Percentiles rank a stretch among this genome's conserved stretches.
phyloP scores from a whole-genome alignment of 73 alveolate genomes.

The Effrenium voratum region DNA sequence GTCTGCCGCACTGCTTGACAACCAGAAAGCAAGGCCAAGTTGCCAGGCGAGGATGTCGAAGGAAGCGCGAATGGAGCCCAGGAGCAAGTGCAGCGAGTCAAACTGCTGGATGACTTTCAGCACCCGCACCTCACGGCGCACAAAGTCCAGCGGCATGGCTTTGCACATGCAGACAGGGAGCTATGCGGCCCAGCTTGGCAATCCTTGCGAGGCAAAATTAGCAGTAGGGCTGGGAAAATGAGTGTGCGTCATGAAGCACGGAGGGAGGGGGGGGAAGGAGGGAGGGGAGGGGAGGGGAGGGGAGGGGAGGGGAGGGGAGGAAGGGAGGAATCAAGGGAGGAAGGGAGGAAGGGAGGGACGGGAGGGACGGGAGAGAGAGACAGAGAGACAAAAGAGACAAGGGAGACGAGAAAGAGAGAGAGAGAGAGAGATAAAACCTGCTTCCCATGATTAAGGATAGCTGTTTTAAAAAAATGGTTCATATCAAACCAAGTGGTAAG shows the following conservation, averaged over 20 bases:
- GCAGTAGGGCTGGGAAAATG: too few relatives aligned
- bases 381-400: too few relatives aligned
- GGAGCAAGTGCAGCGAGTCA: slow-evolving; percentile 58
- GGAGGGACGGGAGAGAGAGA: too few relatives aligned
- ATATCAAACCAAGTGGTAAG: too few relatives aligned
- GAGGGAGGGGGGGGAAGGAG: not conserved
- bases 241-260: too few relatives aligned
- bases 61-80: slow-evolving; percentile 81
- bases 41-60: slow-evolving; percentile 75
- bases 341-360: too few relatives aligned
- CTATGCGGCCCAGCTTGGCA: slow-evolving; percentile 74
- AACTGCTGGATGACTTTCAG: slow-evolving; percentile 72
- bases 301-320: not conserved
- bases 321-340: not conserved
- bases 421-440: too few relatives aligned
- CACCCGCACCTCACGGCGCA: slow-evolving; percentile 77
- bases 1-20: not conserved
- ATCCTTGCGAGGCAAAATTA: too few relatives aligned
- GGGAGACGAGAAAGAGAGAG: too few relatives aligned
- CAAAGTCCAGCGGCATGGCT: too few relatives aligned
- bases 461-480: too few relatives aligned
- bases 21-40: not conserved
- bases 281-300: not conserved
- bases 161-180: not conserved
- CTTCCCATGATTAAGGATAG: too few relatives aligned